These are phyloP conservation scores for Colletotrichum sansevieriae DNA, from an alignment of 2,329 filamentous ascomycete genomes.

Conservation along the genomic window DNA sequence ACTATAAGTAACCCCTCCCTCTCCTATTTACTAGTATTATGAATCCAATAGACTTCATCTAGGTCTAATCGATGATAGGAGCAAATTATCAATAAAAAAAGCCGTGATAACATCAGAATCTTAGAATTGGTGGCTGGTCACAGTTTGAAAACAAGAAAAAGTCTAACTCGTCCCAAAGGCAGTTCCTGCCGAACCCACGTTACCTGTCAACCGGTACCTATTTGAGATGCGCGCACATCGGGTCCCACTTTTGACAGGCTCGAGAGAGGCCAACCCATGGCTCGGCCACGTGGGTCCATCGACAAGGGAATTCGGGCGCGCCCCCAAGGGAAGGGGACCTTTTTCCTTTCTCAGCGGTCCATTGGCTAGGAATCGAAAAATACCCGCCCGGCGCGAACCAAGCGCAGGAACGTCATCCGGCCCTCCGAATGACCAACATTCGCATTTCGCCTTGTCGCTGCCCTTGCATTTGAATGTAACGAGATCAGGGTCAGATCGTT, in stretches of 20 bases:
- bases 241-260: conserved; percentile 27
- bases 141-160: neutral
- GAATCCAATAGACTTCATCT: no score
- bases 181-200: conserved; percentile 13
- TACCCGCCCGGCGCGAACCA: neutral
- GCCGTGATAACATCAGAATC: neutral
- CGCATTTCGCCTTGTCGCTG: neutral
- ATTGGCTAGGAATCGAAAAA: neutral
- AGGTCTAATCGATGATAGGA: neutral
- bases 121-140: no score
- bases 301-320: conserved; percentile 17
- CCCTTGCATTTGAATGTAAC: neutral
- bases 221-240: neutral
- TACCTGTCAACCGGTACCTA: conserved; percentile 23
- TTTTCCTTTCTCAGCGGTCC: neutral
- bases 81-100: neutral
- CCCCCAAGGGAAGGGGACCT: no score
- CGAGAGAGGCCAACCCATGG: conserved; percentile 23
- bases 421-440: no score
- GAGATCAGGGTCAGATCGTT: neutral
- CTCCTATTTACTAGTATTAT: no score
- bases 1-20: no score
- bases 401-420: neutral
- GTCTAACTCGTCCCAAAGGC: neutral
- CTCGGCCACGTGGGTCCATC: conserved; percentile 28